Base-by-base conservation (phyloP, 2,329 filamentous ascomycete genomes). In the Zarea fungicola region DNA sequence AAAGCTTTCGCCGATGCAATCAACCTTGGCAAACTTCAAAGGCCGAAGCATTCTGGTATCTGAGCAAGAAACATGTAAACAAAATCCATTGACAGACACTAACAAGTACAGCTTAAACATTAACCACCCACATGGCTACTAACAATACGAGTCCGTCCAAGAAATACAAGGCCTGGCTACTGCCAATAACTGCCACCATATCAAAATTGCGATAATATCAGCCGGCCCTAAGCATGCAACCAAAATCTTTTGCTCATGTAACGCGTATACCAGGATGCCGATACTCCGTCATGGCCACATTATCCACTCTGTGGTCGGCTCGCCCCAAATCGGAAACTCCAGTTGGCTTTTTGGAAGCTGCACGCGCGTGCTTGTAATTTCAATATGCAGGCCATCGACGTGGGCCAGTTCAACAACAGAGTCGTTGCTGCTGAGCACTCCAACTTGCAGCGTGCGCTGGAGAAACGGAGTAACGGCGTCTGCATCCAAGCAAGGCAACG, bases 381-480 rank as follows among this genome's bases (percentile, higher is more conserved):
- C 55, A 19, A 68, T 54, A 41, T 55, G 55, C 5, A 68, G 54
- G 1, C 65, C 65, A 6, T 55, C 58, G 3, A 68, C 60, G 6
- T 44, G 28, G 6, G 29, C 28, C 7, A 62, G 54, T 11, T 62
- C 54, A 10, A 65, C 52, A 23, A 58, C 56, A 4, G 52, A 42
- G 19, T 60, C 56, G 21, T 64, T 49, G 40, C 57, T 62, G 1
- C 54, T 54, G 9, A 61, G 56, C 5, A 68, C 58, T 10, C 60
- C 53, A 42, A 68, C 63, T 34, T 68, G 57, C 8, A 80, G 60
- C 6, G 61, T 54, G 4, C 63, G 50, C 21, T 56, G 56, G n/a
- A 80, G 63, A 51, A 71, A 76, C 1, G 71, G 68, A 31, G 65
- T 61, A 3, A 72, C 65, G 7, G 61, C 62, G 0, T 54, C 55